phyloP scores from a whole-genome alignment of 2,329 filamentous ascomycete genomes.

The Ilyonectria destructans region DNA sequence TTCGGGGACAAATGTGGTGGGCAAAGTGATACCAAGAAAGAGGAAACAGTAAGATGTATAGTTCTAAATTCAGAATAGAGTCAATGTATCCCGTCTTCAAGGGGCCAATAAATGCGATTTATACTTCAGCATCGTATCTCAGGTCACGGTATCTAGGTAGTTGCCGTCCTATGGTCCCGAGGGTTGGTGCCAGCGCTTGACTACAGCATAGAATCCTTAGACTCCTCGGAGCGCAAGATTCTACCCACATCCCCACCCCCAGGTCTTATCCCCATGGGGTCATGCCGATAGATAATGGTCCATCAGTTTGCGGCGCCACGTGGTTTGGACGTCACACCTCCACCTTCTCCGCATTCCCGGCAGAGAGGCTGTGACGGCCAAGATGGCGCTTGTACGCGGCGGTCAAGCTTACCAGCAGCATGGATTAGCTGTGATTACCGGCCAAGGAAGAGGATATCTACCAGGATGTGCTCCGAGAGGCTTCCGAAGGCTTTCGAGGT shows the following conservation, averaged over 20 bases:
- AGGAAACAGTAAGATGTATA: no score
- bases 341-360: background rate
- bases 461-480: no score
- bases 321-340: background rate
- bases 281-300: background rate
- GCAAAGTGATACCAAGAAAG: no score
- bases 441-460: no score
- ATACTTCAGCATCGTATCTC: no score
- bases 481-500: no score
- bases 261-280: conserved; percentile 7
- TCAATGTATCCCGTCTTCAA: background rate
- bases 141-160: background rate
- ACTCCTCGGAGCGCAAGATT: conserved; percentile 19
- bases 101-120: no score
- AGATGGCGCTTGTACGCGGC: no score
- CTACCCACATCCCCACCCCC: background rate
- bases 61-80: background rate
- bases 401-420: no score
- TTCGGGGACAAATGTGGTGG: background rate
- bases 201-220: background rate
- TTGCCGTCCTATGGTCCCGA: conserved; percentile 18
- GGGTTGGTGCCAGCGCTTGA: background rate
- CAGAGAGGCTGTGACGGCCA: no score
- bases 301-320: no score
- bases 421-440: no score